Percentiles rank a stretch among this genome's conserved stretches.
Conservation (phyloP, 2,329 filamentous ascomycete genomes). For the Arthrobotrys musiformis region DNA sequence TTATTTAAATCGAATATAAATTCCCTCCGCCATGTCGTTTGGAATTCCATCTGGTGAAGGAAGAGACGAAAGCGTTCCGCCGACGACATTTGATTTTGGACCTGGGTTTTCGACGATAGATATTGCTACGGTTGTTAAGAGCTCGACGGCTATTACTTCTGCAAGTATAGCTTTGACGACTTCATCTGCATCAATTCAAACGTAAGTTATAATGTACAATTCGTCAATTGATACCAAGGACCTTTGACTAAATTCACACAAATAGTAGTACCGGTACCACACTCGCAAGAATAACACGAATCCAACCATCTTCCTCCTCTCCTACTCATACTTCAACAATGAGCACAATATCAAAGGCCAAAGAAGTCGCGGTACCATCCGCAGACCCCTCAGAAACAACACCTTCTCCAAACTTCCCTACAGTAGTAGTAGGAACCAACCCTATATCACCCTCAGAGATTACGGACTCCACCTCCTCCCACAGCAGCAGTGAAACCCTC, state of each 20-base stretch:
- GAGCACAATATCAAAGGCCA: not conserved
- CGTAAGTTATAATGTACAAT: slow-evolving; percentile 22
- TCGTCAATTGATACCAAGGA: not conserved
- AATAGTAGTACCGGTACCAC: slow-evolving; percentile 11
- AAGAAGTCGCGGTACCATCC: too few species aligned
- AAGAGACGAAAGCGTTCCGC: not conserved
- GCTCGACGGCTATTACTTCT: not conserved
- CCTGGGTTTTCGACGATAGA: slow-evolving; percentile 13
- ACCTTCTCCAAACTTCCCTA: not conserved
- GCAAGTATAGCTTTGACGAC: not conserved
- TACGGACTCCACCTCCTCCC: not conserved
- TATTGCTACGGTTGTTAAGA: not conserved
- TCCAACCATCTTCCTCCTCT: not conserved
- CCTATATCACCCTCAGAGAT: too few species aligned
- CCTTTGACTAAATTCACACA: too few species aligned
- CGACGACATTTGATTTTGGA: not conserved
- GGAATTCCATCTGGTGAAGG: not conserved
- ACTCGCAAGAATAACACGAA: not conserved
- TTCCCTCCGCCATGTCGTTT: not conserved
- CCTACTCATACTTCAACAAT: not conserved
- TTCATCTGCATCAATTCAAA: not conserved
- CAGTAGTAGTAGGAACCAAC: slow-evolving; percentile 1
- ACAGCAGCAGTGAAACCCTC: not conserved
- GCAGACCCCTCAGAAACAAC: too few species aligned
- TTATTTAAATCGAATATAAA: not conserved